Evolutionary conservation across 78 protist genomes (phyloP).

Genomic region (Pigoraptor vietnamica): DNA sequence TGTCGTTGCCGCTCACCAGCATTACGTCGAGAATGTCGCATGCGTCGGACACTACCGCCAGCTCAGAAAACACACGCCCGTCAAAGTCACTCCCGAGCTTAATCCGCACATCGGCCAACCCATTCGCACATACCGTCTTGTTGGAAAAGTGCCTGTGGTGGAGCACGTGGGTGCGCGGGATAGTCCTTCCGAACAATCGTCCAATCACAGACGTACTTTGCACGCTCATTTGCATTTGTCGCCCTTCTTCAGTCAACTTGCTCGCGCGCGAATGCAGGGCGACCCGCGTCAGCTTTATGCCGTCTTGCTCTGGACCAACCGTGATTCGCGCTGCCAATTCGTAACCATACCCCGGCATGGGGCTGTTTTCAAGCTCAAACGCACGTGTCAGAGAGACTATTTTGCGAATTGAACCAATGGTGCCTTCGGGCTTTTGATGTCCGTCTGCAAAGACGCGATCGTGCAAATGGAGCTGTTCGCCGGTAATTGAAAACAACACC

Average conservation of each 20-base stretch:
- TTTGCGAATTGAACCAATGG: neutral
- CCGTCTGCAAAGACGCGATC: neutral
- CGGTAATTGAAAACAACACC: neutral
- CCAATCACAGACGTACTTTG: neutral
- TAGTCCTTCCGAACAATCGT: neutral
- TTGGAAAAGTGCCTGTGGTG: neutral
- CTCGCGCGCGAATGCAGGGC: neutral
- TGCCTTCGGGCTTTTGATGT: too few species aligned
- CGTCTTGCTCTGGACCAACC: neutral
- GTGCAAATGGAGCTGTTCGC: neutral
- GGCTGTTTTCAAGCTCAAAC: neutral
- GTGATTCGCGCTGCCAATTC: neutral
- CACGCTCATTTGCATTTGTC: neutral
- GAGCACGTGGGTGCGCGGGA: neutral
- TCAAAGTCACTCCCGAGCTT: neutral
- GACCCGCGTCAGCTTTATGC: neutral
- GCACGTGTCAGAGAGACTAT: neutral
- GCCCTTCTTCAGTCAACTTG: neutral
- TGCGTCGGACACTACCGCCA: neutral
- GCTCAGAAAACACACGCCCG: neutral
- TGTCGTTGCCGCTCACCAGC: neutral
- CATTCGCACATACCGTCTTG: neutral
- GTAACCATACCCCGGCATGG: neutral
- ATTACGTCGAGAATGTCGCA: neutral
- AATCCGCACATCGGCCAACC: neutral